Conservation (phyloP, 441 rosid genomes). For the Pelargonium hybrid region DNA sequence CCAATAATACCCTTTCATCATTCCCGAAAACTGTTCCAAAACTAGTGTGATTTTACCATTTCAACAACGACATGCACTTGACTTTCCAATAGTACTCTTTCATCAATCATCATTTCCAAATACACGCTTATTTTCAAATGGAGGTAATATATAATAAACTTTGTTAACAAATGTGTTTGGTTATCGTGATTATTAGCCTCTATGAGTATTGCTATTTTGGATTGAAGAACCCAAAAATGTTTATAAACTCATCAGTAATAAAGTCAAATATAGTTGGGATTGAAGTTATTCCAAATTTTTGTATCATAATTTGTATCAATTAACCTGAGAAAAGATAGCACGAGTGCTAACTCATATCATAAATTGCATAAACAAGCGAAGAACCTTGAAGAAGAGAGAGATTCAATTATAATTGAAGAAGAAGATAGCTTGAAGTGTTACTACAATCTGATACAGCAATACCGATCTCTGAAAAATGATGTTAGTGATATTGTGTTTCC, state of each 20-base stretch:
- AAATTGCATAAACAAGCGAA: constrained; percentile 64
- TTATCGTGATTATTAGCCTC: not conserved
- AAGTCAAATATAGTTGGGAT: not conserved
- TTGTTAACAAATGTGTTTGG: too few species aligned
- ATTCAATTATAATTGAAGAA: constrained; percentile 80
- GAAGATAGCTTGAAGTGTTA: constrained; percentile 78
- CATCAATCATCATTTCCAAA: too few species aligned
- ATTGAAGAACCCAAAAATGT: not conserved
- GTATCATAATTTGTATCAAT: not conserved
- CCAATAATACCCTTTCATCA: too few species aligned
- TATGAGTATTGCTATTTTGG: not conserved
- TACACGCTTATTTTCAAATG: too few species aligned
- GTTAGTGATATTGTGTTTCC: constrained; percentile 57
- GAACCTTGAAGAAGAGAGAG: constrained; percentile 70
- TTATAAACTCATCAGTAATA: not conserved
- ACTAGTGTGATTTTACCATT: too few species aligned
- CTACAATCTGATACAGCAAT: constrained; percentile 68
- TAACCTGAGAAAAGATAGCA: not conserved
- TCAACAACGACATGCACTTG: too few species aligned
- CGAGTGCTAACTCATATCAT: not conserved
- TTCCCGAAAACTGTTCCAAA: too few species aligned
- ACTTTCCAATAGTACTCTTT: too few species aligned
- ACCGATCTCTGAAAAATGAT: constrained; percentile 69
- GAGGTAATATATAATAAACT: too few species aligned
- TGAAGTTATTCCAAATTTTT: not conserved